Evolutionary conservation across 2,329 filamentous ascomycete species (phyloP), one percentile per base, ranked within the genome.

Genomic region (Aureobasidium sp.): DNA sequence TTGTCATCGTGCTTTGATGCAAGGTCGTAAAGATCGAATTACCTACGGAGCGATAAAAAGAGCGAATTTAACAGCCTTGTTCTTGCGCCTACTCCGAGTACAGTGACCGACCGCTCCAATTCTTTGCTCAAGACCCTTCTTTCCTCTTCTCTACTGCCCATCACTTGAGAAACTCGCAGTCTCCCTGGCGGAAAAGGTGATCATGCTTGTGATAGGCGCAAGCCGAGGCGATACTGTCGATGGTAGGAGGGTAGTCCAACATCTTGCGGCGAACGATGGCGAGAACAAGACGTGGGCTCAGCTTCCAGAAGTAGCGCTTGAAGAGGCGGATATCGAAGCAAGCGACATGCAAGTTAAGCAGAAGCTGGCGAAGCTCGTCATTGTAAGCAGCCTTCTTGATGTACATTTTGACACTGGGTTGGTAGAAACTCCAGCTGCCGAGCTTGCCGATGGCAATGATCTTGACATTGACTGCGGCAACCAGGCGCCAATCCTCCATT

Each of bases 181-280:
- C 21, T 4, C 12, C 11, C 41, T 12, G 16, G 6, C 22, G 27
- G 19, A 34, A 45, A 5, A 45, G 41, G 8, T 34, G 32, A 48
- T 48, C 44, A 21, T 48, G 44, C 21, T 48, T 30, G 19, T 48
- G 44, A 27, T 37, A 48, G 25, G 30, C 30, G 29, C 32, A 48
- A 38, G 4, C 10, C 44, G 25, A 12, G 4, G 3, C 32, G 8
- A 37, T 29, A 3, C 16, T 14, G 1, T 29, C n/a, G 14, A 27
- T 19, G 5, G 30, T 38, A n/a, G 22, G 27, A 2, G 14, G 17
- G 3, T 35, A 6, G 19, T 12, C n/a, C 30, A 38, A 27, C 44
- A 48, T 38, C 30, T 48, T 38, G 12, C 30, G 44, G 6, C 32
- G 10, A 25, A 38, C 21, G n/a, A 48, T 14, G 3, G 19, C 30